Evolutionary conservation across 495 filamentous ascomycete genomes (phyloP), one percentile per base, ranked within the genome.

Genomic region (Hypoxylon trugodes): DNA sequence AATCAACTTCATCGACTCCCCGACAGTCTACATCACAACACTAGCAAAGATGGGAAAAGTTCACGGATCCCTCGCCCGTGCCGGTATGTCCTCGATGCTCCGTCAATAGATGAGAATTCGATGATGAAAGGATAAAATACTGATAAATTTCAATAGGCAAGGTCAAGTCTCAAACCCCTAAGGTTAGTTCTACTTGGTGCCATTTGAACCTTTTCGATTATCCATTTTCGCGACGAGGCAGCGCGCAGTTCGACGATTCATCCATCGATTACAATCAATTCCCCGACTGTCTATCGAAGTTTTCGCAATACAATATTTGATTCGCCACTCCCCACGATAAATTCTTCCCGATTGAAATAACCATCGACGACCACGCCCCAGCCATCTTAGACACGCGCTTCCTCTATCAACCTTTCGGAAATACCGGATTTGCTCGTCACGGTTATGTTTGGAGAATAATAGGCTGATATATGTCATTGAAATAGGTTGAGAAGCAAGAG

Each of bases 11-110:
- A 47, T 56, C 65, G 49, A 66, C 56, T 47, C 28, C 43, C 13
- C 18, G 25, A 38, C 45, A 55, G 18, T 41, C 28, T 41, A 58
- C 50, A 59, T 6, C 41, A 54, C 19, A 48, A 62, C 33, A 57
- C 55, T 25, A 8, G 18, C 56, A 84, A 83, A 78, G 74, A 93
- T 94, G 90, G 90, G 90, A 79, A 94, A 93, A 83, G 90, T 92
- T 71, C 90, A 94, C 85, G 90, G 90, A 66, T 92, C 89, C 35
- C 90, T 97, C 80, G 93, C 93, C 77, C 93, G 93, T 90, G 93
- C 94, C 74, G 95, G 94, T 85, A 77, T 54, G 73, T 53, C 52
- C 3, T 16, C 21, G 40, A 30, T 8, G 51, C 43, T 50, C n/a
- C 30, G 43, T 26, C 43, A 21, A 21, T 19, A 41, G 26, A 53